These are phyloP conservation scores for Kluyveromyces marxianus DNA, from an alignment of 1,139 yeast species.

Conservation along the genomic window DNA sequence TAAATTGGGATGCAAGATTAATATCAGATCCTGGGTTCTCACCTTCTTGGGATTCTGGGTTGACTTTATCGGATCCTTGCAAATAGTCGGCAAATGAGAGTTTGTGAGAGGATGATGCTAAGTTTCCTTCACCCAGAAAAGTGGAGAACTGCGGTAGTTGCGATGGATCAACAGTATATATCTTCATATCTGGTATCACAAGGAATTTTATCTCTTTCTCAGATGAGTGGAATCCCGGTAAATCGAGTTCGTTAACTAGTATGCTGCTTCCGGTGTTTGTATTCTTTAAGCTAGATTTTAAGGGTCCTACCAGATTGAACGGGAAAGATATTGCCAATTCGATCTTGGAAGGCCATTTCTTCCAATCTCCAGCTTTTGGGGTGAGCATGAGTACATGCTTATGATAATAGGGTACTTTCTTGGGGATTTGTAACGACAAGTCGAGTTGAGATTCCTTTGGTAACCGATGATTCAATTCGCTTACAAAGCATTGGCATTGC, in stretches of 20 bases:
- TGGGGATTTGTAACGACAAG: constrained; percentile 10
- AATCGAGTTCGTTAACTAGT: constrained; percentile 18
- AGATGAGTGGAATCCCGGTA: constrained; percentile 7
- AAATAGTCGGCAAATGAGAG: constrained; percentile 13
- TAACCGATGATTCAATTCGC: constrained; percentile 10
- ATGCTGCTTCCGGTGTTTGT: constrained; percentile 12
- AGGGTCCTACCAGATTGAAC: constrained; percentile 12
- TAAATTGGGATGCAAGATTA: constrained; percentile 1
- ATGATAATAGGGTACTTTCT: constrained; percentile 14
- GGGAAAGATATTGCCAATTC: constrained; percentile 18
- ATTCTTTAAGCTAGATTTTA: constrained; percentile 12
- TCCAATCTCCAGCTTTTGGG: constrained; percentile 15
- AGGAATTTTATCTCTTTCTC: constrained; percentile 11
- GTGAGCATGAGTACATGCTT: constrained; percentile 21
- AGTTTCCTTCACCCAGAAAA: constrained; percentile 14
- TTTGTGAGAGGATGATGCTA: constrained; percentile 4
- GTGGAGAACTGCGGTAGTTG: constrained; percentile 14
- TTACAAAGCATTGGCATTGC: constrained; percentile 11
- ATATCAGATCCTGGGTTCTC: background rate
- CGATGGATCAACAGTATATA: constrained; percentile 10
- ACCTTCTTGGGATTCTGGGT: too few species aligned
- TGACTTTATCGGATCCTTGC: constrained; percentile 12
- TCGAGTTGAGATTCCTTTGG: constrained; percentile 11
- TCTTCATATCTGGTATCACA: constrained; percentile 20
- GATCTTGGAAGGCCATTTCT: constrained; percentile 18